Conservation (phyloP, 2,329 filamentous ascomycete species). For the Talaromyces sp. region DNA sequence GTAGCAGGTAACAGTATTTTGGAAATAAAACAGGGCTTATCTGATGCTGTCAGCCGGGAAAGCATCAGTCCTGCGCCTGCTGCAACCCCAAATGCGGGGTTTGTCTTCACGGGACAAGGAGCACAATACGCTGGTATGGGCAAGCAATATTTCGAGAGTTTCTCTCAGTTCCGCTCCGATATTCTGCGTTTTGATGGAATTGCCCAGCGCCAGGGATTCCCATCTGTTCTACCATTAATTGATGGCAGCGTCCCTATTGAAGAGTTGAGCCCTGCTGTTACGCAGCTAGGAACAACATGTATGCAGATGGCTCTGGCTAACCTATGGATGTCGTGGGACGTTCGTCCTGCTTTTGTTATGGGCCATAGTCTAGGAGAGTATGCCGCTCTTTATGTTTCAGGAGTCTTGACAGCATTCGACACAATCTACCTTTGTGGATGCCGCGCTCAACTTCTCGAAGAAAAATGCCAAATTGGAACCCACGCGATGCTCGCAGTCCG, state of each 20-base stretch:
- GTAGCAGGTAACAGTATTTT: constrained; percentile 23
- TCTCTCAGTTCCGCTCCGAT: constrained; percentile 23
- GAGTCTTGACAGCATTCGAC: constrained; percentile 31
- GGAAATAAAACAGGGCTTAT: constrained; percentile 25
- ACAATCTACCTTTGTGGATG: constrained; percentile 36
- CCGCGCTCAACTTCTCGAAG: constrained; percentile 35
- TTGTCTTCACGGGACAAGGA: constrained; percentile 37
- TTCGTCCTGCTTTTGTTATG: constrained; percentile 34
- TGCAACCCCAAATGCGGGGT: constrained; percentile 23
- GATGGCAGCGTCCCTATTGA: constrained; percentile 25
- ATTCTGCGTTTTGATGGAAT: constrained; percentile 29
- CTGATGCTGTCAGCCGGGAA: constrained; percentile 15
- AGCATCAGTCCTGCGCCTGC: constrained; percentile 23
- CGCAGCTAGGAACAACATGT: constrained; percentile 33
- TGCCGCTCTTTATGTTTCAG: constrained; percentile 35
- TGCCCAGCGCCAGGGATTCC: constrained; percentile 28
- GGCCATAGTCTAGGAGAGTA: constrained; percentile 41
- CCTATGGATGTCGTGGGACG: constrained; percentile 31
- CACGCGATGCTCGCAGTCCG: constrained; percentile 42
- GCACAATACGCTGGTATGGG: constrained; percentile 33
- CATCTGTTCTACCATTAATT: constrained; percentile 31
- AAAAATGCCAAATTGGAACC: constrained; percentile 35
- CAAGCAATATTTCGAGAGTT: constrained; percentile 29
- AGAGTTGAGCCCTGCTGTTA: constrained; percentile 24
- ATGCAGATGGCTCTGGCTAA: constrained; percentile 36